Evolutionary conservation across 805 yeast genomes (phyloP).

Genomic region (Kluyveromyces siamensis): DNA sequence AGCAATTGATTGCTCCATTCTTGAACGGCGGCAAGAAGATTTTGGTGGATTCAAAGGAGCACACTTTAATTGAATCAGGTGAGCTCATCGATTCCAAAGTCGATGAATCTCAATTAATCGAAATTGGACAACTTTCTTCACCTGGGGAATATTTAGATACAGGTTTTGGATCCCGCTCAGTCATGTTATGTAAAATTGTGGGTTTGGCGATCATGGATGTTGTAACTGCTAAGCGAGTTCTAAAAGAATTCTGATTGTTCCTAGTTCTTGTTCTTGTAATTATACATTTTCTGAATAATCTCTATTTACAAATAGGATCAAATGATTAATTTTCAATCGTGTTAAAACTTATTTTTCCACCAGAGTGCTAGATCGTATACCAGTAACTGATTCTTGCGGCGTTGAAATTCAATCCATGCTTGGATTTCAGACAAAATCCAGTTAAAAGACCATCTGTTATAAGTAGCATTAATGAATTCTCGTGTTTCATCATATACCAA

Average conservation of each 20-base stretch:
- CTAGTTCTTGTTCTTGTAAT: neutral
- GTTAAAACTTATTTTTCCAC: slow-evolving; percentile 13
- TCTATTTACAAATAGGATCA: neutral
- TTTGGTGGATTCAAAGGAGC: slow-evolving; percentile 45
- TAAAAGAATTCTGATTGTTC: slow-evolving; percentile 8
- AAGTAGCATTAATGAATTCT: slow-evolving; percentile 27
- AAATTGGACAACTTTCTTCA: slow-evolving; percentile 34
- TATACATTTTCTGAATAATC: neutral
- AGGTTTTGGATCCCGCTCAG: slow-evolving; percentile 12
- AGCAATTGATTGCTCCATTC: slow-evolving; percentile 29
- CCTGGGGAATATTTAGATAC: neutral
- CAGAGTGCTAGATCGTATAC: slow-evolving; percentile 23
- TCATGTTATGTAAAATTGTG: slow-evolving; percentile 46
- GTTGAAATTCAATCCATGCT: slow-evolving; percentile 23
- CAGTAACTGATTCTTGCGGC: slow-evolving; percentile 19
- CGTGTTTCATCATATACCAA: slow-evolving; percentile 64
- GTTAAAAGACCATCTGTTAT: slow-evolving; percentile 16
- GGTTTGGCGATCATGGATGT: slow-evolving; percentile 62
- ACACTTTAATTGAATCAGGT: slow-evolving; percentile 53
- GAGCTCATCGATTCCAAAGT: slow-evolving; percentile 45
- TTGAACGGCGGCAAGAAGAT: slow-evolving; percentile 33
- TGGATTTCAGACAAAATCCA: slow-evolving; percentile 19
- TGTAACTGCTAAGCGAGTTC: slow-evolving; percentile 38
- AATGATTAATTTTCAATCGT: neutral
- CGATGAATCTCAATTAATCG: slow-evolving; percentile 33